Percentiles rank a stretch among this genome's conserved stretches.
Conservation (phyloP, 805 yeast species). For the Teunomyces lycoperdinae region DNA sequence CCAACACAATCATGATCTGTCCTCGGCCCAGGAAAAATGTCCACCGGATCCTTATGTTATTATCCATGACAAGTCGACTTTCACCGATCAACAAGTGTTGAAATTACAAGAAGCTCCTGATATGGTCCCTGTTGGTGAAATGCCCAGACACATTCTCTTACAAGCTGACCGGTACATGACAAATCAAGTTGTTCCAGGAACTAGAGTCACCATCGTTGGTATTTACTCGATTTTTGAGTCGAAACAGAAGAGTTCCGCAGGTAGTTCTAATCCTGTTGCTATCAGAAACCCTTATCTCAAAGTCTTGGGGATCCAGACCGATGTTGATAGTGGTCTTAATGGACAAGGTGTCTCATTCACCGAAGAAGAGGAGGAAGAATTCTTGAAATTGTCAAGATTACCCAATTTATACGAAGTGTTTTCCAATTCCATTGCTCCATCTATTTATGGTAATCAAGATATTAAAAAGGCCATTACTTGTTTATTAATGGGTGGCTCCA, state of each 20-base stretch:
- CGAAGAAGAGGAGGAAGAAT: conserved; percentile 94
- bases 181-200: conserved; percentile 91
- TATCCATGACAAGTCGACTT: conserved; percentile 90
- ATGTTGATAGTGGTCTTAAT: conserved; percentile 65
- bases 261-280: conserved; percentile 59
- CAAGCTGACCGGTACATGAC: conserved; percentile 89
- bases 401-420: conserved; percentile 87
- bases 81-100: conserved; percentile 90
- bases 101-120: conserved; percentile 97
- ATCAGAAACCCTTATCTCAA: conserved; percentile 89
- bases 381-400: conserved; percentile 71
- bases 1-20: conserved; percentile 36
- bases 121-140: conserved; percentile 97
- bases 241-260: conserved; percentile 46
- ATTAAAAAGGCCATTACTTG: conserved; percentile 93
- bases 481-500: conserved; percentile 89
- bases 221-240: conserved; percentile 85
- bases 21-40: conserved; percentile 57
- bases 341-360: conserved; percentile 62
- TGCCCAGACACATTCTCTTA: conserved; percentile 90
- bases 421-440: conserved; percentile 89
- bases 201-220: conserved; percentile 88
- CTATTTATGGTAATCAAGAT: conserved; percentile 90
- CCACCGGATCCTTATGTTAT: conserved; percentile 91
- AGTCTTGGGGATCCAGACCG: conserved; percentile 83